A percentile compares a stretch with the other conserved stretches of the same genome.
phyloP scores from a whole-genome alignment of 176 grass and related monocot genomes.

The Zoysia pacifica region DNA sequence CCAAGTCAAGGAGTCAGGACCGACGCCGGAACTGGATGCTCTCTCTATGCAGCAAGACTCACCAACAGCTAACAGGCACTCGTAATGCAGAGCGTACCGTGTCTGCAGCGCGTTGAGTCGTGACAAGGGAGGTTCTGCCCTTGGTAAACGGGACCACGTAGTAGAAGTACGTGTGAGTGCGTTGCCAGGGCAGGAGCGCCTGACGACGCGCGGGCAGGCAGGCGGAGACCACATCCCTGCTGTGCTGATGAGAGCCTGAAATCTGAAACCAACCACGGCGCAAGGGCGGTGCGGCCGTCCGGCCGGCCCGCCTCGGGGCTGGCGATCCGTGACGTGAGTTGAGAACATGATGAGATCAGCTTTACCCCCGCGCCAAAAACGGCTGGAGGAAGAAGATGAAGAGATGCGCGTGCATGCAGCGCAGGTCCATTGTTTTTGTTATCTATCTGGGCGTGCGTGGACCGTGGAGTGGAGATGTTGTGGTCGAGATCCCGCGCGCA shows the following conservation, averaged over 20 bases:
- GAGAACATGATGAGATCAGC: not conserved
- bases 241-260: not conserved
- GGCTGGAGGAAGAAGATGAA: not conserved
- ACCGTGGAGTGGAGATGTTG: not conserved
- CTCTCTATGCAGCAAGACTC: too few relatives aligned
- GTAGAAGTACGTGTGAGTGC: too few relatives aligned
- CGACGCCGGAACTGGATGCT: too few relatives aligned
- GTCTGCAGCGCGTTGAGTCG: not conserved
- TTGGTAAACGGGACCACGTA: not conserved
- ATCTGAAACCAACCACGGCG: not conserved
- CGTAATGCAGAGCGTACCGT: not conserved
- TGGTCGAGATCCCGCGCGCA: not conserved
- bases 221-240: not conserved
- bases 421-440: constrained; percentile 24
- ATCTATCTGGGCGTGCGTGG: not conserved
- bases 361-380: not conserved
- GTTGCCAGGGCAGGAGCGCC: not conserved
- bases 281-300: not conserved
- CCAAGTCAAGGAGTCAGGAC: too few relatives aligned
- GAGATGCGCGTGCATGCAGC: too few relatives aligned
- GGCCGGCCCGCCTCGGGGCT: not conserved
- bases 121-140: not conserved
- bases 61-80: too few relatives aligned
- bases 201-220: not conserved
- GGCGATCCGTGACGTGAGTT: not conserved